Conservation (phyloP, 805 yeast species). For the Jamesozyma lodderae region DNA sequence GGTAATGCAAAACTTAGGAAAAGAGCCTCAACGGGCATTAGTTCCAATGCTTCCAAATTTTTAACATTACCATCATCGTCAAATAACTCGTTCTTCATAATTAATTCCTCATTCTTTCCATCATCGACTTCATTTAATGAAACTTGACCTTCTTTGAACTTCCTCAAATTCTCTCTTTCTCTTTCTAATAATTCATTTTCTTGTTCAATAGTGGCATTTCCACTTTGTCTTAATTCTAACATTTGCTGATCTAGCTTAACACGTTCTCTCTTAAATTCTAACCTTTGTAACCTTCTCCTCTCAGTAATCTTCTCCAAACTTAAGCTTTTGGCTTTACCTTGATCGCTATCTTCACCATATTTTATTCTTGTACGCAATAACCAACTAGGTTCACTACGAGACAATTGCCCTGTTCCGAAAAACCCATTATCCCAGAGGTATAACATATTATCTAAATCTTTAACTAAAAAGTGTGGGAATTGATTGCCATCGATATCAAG, state of each 20-base stretch:
- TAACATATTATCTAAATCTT: conserved; percentile 38
- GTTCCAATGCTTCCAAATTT: conserved; percentile 40
- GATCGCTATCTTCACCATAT: conserved; percentile 30
- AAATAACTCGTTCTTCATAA: conserved; percentile 29
- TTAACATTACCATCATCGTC: conserved; percentile 22
- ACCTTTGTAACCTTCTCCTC: conserved; percentile 60
- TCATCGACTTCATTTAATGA: neutral
- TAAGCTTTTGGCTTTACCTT: conserved; percentile 3
- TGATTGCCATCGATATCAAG: conserved; percentile 31
- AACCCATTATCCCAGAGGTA: conserved; percentile 78
- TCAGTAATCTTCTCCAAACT: conserved; percentile 73
- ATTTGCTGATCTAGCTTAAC: conserved; percentile 46
- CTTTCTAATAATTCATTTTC: conserved; percentile 27
- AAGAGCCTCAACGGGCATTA: conserved; percentile 67
- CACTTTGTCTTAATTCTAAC: conserved; percentile 32
- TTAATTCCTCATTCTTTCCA: neutral
- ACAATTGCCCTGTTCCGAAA: conserved; percentile 84
- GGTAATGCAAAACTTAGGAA: conserved; percentile 56
- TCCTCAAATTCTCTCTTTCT: conserved; percentile 27
- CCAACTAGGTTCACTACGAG: conserved; percentile 95
- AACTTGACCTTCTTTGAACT: conserved; percentile 25
- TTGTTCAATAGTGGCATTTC: conserved; percentile 26
- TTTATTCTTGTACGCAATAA: conserved; percentile 50
- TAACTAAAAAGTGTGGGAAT: conserved; percentile 30
- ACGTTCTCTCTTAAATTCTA: conserved; percentile 61